A percentile compares a stretch with the other conserved stretches of the same genome.
Conservation (phyloP, 169 alveolate species). For the Theileria annulata region DNA sequence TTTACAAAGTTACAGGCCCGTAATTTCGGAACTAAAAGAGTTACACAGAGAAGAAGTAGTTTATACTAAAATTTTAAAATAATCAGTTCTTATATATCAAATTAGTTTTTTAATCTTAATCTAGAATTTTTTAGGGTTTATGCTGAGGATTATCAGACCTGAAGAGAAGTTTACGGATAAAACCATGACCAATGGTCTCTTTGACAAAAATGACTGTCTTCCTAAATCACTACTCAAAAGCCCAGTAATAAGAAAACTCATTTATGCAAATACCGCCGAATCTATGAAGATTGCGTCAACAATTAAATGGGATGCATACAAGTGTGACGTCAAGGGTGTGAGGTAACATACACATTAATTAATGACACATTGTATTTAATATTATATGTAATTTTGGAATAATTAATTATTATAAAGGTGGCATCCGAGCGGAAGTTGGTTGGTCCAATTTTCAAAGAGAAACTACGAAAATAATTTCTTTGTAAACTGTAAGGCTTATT, state of each 20-base stretch:
- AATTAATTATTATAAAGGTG: conserved; percentile 60
- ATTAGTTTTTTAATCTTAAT: not conserved
- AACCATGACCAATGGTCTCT: conserved; percentile 31
- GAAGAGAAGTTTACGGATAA: conserved; percentile 54
- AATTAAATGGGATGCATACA: conserved; percentile 82
- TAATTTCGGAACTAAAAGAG: conserved; percentile 62
- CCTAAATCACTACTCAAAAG: conserved; percentile 81
- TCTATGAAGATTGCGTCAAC: conserved; percentile 75
- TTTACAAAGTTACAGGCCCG: conserved; percentile 12
- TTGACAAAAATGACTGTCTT: conserved; percentile 52
- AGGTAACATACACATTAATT: conserved; percentile 37
- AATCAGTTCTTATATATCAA: not conserved
- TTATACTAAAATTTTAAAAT: not conserved
- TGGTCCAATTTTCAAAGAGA: conserved; percentile 81
- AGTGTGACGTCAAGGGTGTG: conserved; percentile 81
- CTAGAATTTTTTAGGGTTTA: conserved; percentile 29
- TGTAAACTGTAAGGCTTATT: conserved; percentile 79
- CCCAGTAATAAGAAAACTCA: conserved; percentile 77
- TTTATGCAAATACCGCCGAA: conserved; percentile 76
- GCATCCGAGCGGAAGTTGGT: conserved; percentile 89
- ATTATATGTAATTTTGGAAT: conserved; percentile 7
- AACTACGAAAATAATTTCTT: conserved; percentile 83
- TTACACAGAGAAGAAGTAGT: conserved; percentile 62
- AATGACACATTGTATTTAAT: conserved; percentile 2
- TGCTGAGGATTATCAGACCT: conserved; percentile 60